phyloP scores from a whole-genome alignment of 108 stramenopile genomes.

The Conticribra weissflogii region DNA sequence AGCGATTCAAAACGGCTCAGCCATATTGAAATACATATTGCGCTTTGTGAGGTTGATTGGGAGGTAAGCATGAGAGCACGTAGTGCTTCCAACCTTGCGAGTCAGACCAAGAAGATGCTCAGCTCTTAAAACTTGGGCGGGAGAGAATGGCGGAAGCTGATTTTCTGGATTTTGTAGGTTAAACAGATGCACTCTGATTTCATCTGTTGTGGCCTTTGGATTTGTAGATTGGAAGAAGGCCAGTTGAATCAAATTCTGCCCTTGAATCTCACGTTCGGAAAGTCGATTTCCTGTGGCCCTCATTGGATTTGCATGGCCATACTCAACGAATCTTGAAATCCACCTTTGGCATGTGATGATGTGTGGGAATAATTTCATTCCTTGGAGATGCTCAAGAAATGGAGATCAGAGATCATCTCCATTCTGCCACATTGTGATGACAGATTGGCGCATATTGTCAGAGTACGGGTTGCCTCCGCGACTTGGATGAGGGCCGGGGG shows the following conservation, averaged over 20 bases:
- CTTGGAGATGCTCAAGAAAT: background rate
- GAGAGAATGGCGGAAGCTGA: constrained; percentile 4
- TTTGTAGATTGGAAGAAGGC: constrained; percentile 9
- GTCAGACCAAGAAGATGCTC: constrained; percentile 5
- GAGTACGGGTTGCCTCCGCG: constrained; percentile 3
- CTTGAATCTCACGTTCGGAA: constrained; percentile 24
- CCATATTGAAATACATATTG: constrained; percentile 2
- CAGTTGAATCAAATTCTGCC: constrained; percentile 21
- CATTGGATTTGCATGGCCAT: constrained; percentile 9
- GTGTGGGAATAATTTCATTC: constrained; percentile 16
- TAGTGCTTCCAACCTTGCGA: constrained; percentile 19
- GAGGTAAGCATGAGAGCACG: constrained; percentile 6
- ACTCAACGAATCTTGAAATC: background rate
- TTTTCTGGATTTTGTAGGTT: constrained; percentile 24
- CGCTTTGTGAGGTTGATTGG: constrained; percentile 19
- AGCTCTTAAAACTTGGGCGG: constrained; percentile 11
- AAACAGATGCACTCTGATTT: constrained; percentile 18
- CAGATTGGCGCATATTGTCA: background rate
- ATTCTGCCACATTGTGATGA: background rate
- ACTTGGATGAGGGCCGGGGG: background rate
- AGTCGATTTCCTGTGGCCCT: constrained; percentile 6
- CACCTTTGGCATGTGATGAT: constrained; percentile 14
- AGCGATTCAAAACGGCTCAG: constrained; percentile 7
- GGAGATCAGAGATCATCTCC: background rate
- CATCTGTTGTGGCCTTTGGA: constrained; percentile 26